Percentiles rank a stretch among this genome's conserved stretches.
phyloP scores from a whole-genome alignment of 768 basidiomycete genomes.

The Rhodotorula diobovata region DNA sequence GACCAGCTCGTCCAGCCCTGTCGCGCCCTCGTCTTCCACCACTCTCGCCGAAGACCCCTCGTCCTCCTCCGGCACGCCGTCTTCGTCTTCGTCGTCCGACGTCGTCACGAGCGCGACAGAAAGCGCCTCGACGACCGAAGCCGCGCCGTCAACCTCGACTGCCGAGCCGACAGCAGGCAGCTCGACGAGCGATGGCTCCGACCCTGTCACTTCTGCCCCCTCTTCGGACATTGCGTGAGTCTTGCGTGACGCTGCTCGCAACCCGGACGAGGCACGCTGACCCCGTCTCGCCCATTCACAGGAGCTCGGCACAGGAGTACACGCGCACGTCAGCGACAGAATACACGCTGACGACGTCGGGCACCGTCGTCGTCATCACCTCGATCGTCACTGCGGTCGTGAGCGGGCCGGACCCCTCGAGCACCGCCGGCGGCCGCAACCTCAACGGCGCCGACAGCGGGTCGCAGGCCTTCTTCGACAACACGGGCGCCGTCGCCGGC shows the following conservation, averaged over 20 bases:
- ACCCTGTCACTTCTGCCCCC: too few relatives aligned
- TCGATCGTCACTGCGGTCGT: slow-evolving; percentile 20
- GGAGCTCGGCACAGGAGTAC: background rate
- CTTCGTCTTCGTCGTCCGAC: background rate
- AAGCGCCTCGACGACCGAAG: background rate
- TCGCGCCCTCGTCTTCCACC: background rate
- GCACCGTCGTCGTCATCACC: slow-evolving; percentile 35
- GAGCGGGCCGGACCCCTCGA: slow-evolving; percentile 6
- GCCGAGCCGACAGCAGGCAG: background rate
- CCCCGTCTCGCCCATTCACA: background rate
- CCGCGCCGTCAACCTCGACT: background rate
- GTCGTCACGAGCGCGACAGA: background rate
- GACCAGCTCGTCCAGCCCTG: background rate
- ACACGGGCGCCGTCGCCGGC: slow-evolving; percentile 66
- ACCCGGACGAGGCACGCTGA: background rate
- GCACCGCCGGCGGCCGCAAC: background rate
- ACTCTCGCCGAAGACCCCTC: background rate
- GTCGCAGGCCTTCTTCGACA: slow-evolving; percentile 63
- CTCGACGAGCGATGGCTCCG: background rate
- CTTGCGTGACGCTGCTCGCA: too few relatives aligned
- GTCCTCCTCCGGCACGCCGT: background rate
- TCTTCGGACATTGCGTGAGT: background rate
- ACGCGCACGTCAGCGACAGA: slow-evolving; percentile 3
- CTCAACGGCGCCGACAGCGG: slow-evolving; percentile 23
- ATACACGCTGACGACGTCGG: slow-evolving; percentile 34